These are phyloP conservation scores for Plenodomus tracheiphilus DNA, from an alignment of 2,329 filamentous ascomycete species.

Conservation along the genomic window DNA sequence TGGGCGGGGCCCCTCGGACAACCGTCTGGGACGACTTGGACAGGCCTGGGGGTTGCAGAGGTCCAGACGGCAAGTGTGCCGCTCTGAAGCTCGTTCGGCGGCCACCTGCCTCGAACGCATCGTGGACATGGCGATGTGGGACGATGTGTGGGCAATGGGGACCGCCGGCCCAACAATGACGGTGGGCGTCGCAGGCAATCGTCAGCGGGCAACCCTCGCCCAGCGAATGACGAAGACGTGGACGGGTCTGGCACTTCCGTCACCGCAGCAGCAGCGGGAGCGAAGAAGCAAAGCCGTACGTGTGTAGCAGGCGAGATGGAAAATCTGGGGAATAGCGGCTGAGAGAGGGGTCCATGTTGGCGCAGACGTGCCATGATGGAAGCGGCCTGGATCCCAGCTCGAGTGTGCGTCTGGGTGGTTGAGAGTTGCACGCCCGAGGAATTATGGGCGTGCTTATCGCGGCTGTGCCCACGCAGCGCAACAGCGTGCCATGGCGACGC, in stretches of 20 bases:
- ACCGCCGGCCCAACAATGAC: neutral
- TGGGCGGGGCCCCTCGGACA: too few species aligned
- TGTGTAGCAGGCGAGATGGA: slow-evolving; percentile 7
- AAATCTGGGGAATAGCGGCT: slow-evolving; percentile 37
- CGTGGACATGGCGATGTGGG: neutral
- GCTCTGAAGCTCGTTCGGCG: neutral
- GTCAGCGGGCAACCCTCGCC: too few species aligned
- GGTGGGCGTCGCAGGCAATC: neutral
- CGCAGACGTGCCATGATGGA: neutral
- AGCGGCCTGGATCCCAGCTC: too few species aligned
- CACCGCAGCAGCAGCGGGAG: slow-evolving; percentile 21
- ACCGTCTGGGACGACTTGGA: neutral
- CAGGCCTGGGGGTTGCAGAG: neutral
- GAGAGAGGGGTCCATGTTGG: slow-evolving; percentile 5
- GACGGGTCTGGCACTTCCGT: neutral
- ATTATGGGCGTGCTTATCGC: slow-evolving; percentile 22
- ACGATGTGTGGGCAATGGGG: neutral
- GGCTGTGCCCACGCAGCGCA: slow-evolving; percentile 14
- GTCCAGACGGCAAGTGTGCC: neutral
- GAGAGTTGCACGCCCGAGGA: slow-evolving; percentile 7
- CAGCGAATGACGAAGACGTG: too few species aligned
- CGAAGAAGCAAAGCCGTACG: slow-evolving; percentile 27
- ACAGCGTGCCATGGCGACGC: neutral
- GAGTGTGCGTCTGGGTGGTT: too few species aligned
- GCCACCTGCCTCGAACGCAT: neutral